A percentile compares a stretch with the other conserved stretches of the same genome.
These are phyloP conservation scores for Dictyostelium firmibasis DNA, from an alignment of 78 protist species.

Conservation along the genomic window DNA sequence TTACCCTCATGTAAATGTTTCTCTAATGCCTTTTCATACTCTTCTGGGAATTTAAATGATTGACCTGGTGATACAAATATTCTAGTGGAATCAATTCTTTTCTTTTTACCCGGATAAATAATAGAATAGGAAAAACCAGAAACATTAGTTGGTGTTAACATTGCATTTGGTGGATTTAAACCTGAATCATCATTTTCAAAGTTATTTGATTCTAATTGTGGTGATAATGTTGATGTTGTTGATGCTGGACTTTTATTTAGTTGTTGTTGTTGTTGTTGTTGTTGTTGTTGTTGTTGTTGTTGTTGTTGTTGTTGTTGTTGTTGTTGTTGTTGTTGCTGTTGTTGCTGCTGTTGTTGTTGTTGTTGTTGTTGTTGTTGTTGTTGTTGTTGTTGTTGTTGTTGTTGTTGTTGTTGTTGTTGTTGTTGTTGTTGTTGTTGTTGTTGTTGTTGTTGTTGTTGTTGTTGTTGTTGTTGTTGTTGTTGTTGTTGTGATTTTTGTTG, in stretches of 20 bases:
- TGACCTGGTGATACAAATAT: conserved; percentile 45
- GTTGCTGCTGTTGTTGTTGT: not conserved
- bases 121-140: conserved; percentile 5
- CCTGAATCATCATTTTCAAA: not conserved
- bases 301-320: not conserved
- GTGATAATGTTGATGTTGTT: not conserved
- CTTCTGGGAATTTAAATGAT: conserved; percentile 49
- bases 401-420: not conserved
- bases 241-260: not conserved
- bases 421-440: not conserved
- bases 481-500: not conserved
- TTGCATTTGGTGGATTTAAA: conserved; percentile 17
- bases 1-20: conserved; percentile 40
- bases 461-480: not conserved
- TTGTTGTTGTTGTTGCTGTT: not conserved
- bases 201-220: not conserved
- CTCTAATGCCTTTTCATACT: not conserved
- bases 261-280: not conserved
- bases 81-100: conserved; percentile 24
- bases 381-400: not conserved
- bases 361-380: not conserved
- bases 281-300: not conserved
- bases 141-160: not conserved
- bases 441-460: not conserved
- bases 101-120: conserved; percentile 25